A percentile compares a stretch with the other conserved stretches of the same genome.
Evolutionary conservation across 2,329 filamentous ascomycete genomes (phyloP).

Genomic region (Xenosphaeropsis pyriputrescens): DNA sequence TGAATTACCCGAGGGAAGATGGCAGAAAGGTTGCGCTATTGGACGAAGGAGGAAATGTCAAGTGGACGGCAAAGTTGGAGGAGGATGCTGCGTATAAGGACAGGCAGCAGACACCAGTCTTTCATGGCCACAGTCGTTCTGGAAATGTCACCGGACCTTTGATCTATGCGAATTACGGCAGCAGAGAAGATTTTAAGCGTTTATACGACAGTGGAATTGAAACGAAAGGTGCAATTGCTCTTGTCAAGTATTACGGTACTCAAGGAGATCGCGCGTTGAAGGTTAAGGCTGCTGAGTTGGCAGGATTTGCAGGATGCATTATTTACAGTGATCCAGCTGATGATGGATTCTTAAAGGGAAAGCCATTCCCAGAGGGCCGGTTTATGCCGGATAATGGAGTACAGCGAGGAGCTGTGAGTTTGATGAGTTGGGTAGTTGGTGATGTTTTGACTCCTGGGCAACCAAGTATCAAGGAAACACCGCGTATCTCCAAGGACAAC

Average conservation of each 20-base stretch:
- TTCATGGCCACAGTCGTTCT: constrained; percentile 78
- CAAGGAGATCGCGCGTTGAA: constrained; percentile 65
- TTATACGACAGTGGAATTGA: constrained; percentile 59
- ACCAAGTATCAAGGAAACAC: constrained; percentile 51
- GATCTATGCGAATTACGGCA: constrained; percentile 87
- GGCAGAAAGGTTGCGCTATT: constrained; percentile 75
- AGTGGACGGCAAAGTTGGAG: constrained; percentile 73
- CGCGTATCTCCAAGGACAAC: constrained; percentile 54
- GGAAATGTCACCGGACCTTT: constrained; percentile 78
- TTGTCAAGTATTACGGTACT: constrained; percentile 69
- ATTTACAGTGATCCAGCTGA: constrained; percentile 86
- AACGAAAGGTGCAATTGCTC: constrained; percentile 64
- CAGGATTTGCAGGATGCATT: constrained; percentile 75
- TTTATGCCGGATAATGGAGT: constrained; percentile 74
- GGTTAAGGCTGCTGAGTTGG: constrained; percentile 77
- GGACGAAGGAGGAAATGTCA: constrained; percentile 44
- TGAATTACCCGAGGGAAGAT: constrained; percentile 73
- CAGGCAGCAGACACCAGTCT: constrained; percentile 59
- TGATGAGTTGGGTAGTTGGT: constrained; percentile 72
- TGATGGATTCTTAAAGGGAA: constrained; percentile 63
- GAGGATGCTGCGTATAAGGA: constrained; percentile 60
- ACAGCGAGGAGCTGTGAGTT: constrained; percentile 65
- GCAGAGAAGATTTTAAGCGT: constrained; percentile 64
- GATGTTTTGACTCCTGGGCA: constrained; percentile 88
- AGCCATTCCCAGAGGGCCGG: constrained; percentile 59